Evolutionary conservation across 2,329 filamentous ascomycete species (phyloP).

Genomic region (Aspergillus uvarum): DNA sequence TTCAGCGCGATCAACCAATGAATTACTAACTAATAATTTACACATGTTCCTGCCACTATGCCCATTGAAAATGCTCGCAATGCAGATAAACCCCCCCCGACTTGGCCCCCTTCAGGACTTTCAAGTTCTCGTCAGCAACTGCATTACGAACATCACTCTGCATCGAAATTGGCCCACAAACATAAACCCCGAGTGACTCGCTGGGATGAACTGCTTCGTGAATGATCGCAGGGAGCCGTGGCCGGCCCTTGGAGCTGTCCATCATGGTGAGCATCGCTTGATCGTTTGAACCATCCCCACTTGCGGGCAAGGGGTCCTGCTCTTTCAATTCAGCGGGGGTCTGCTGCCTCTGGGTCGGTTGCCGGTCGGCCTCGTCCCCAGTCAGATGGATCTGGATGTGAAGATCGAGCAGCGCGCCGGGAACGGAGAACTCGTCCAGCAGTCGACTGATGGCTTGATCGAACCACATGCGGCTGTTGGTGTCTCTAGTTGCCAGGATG

Average conservation of each 20-base stretch:
- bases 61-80: no score
- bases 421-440: neutral
- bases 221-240: constrained; percentile 10
- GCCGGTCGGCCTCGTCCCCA: neutral
- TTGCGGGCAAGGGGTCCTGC: neutral
- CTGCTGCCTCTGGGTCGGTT: neutral
- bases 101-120: no score
- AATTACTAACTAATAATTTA: no score
- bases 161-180: constrained; percentile 48
- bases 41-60: no score
- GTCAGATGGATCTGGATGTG: neutral
- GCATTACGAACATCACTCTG: constrained; percentile 49
- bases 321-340: neutral
- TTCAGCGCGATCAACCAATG: no score
- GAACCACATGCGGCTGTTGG: constrained; percentile 16
- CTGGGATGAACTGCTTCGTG: constrained; percentile 10
- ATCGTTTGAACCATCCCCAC: neutral
- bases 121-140: constrained; percentile 30
- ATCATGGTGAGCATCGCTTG: neutral
- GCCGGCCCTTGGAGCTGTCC: neutral
- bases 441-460: neutral
- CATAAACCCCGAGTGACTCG: constrained; percentile 32
- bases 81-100: no score
- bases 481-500: constrained; percentile 13
- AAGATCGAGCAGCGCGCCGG: neutral